A percentile compares a stretch with the other conserved stretches of the same genome.
phyloP scores from a whole-genome alignment of 148 eudicot species.

The Vaccinium macrocarpon region DNA sequence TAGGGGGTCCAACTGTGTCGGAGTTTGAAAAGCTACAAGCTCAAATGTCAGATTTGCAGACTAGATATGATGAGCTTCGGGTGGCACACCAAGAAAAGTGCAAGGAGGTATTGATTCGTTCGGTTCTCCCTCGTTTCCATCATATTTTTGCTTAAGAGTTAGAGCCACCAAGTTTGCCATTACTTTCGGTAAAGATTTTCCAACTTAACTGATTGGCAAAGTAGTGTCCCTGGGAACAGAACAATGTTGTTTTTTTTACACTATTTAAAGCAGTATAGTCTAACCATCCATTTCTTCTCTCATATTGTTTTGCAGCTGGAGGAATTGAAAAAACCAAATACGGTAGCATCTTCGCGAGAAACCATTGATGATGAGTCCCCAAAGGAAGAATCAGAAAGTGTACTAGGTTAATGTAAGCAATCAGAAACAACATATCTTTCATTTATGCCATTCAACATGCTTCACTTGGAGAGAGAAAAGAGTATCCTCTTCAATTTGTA shows the following conservation, averaged over 20 bases:
- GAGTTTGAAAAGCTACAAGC: constrained; percentile 82
- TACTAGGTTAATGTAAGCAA: not conserved
- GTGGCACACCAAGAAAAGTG: constrained; percentile 68
- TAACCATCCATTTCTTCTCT: not conserved
- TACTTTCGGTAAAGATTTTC: not conserved
- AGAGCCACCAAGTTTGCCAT: not conserved
- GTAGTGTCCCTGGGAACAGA: not conserved
- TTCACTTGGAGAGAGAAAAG: not conserved
- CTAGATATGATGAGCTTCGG: constrained; percentile 59
- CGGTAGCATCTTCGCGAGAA: not conserved
- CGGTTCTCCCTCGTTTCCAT: not conserved
- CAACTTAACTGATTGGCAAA: not conserved
- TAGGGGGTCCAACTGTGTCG: constrained; percentile 74
- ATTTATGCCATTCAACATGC: not conserved
- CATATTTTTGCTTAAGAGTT: not conserved
- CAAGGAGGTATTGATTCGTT: constrained; percentile 47
- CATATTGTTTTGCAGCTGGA: constrained; percentile 15
- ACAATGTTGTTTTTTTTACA: not conserved
- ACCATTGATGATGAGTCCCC: not conserved
- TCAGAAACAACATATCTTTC: not conserved
- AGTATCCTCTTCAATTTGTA: not conserved
- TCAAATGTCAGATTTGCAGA: constrained; percentile 62
- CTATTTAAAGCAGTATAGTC: not conserved
- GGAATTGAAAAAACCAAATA: constrained; percentile 17
- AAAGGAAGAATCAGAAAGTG: constrained; percentile 7